Percentiles rank a stretch among this genome's conserved stretches.
Evolutionary conservation across 2,329 filamentous ascomycete genomes (phyloP).

Genomic region (Albophoma yamanashiensis): DNA sequence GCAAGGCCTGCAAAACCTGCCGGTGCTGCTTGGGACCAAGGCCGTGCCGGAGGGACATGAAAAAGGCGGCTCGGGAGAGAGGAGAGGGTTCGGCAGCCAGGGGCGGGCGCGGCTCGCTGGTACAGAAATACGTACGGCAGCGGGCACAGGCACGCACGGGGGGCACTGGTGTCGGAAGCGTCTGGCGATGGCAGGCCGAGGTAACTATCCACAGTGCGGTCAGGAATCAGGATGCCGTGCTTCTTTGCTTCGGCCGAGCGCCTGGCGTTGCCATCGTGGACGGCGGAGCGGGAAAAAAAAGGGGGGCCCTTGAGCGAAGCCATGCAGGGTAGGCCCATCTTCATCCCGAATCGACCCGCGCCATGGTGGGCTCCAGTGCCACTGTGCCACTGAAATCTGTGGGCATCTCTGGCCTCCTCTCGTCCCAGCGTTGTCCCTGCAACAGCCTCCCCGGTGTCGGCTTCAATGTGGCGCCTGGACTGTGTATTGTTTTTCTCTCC

Average conservation of each 20-base stretch:
- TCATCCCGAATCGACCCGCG: not conserved
- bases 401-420: not conserved
- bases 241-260: not conserved
- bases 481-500: not conserved
- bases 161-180: not conserved
- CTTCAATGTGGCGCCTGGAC: too few relatives aligned
- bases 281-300: not conserved
- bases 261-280: not conserved
- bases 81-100: not conserved
- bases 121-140: not conserved
- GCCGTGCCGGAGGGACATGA: constrained; percentile 1
- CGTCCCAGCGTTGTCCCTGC: not conserved
- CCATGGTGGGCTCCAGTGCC: not conserved
- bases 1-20: constrained; percentile 5
- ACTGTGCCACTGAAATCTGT: not conserved
- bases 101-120: not conserved
- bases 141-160: not conserved
- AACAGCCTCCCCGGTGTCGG: too few relatives aligned
- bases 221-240: not conserved
- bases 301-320: not conserved
- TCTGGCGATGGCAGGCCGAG: not conserved
- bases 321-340: not conserved
- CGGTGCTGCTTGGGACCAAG: constrained; percentile 1
- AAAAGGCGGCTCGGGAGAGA: not conserved
- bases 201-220: not conserved